Evolutionary conservation across 768 basidiomycete species (phyloP), one percentile per base, ranked within the genome.

Genomic region (Tremella yokohamensis): DNA sequence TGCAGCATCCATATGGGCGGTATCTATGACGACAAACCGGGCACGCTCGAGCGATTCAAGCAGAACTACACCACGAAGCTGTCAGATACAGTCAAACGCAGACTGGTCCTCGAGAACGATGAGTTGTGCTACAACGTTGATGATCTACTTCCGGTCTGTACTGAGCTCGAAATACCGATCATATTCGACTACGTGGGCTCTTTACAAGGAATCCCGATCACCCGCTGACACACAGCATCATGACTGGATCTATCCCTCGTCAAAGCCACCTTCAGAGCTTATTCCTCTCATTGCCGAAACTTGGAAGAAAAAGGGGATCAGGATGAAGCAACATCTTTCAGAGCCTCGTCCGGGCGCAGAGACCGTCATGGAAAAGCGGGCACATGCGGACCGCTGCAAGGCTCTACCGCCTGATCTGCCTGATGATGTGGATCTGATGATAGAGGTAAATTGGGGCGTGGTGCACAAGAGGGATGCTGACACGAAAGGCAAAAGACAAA

Each of bases 81-180:
- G 39, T 80, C 84, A 8, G 77, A 82, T 19, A 82, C 83, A 20
- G 84, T 90, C 57, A 83, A 87, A 60, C 81, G 81, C 13, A 81
- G 93, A 45, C 74, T 93, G 19, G 91, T 90, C 1, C 79, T 92
- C n/a, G 93, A 97, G 77, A 97, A 96, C 60, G 93, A 96, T 63
- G 93, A 97, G 79, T 89, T 88, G 63, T 94, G 90, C 69, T 96
- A 92, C 76, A 89, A 84, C 52, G 87, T 88, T 0, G 89, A 89
- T 60, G 93, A 96, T 55, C 79, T 96, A 11, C 79, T 96, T n/a
- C 86, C 87, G 0, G 65, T 92, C 0, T 93, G 90, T 72, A 85
- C 89, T 64, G 88, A 91, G 72, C 81, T 96, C 1, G 79, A 84
- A 29, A 82, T 96, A 22, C 87, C 85, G 2, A 78, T 89, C 22